A percentile compares a stretch with the other conserved stretches of the same genome.
Conservation (phyloP, 345 rosid species). For the Psidium guajava region DNA sequence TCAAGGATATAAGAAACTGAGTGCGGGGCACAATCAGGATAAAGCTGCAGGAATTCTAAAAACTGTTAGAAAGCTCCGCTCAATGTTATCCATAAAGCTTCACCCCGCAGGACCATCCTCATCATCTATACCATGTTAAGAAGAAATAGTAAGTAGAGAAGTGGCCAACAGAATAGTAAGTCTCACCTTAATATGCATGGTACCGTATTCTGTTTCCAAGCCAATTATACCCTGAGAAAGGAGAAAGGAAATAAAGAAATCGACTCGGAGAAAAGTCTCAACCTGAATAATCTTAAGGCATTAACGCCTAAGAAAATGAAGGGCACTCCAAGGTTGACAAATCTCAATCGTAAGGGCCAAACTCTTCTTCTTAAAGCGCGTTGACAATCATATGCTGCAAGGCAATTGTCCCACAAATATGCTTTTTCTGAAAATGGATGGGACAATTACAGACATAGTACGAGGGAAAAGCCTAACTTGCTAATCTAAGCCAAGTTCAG, state of each 20-base stretch:
- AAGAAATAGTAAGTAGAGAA: background rate
- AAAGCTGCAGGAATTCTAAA: constrained; percentile 43
- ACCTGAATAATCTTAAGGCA: background rate
- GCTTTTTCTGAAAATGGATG: background rate
- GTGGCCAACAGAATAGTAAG: background rate
- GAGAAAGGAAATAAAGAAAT: background rate
- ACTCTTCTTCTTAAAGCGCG: background rate
- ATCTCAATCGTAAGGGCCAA: background rate
- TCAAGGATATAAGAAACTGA: constrained; percentile 81
- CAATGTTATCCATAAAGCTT: background rate
- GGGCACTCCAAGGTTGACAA: background rate
- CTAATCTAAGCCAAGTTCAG: background rate
- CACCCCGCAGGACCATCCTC: background rate
- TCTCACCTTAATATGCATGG: constrained; percentile 73
- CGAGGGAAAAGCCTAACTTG: background rate
- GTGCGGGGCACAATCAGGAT: constrained; percentile 88
- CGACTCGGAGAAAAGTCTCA: background rate
- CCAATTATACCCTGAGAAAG: constrained; percentile 66
- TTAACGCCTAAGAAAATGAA: background rate
- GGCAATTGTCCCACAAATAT: background rate
- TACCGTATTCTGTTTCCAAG: constrained; percentile 69
- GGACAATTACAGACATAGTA: background rate
- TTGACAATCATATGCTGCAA: background rate
- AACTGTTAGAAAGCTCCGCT: background rate
- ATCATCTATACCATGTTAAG: background rate